phyloP scores from a whole-genome alignment of 169 alveolate species.

The Plasmodium blacklocki region DNA sequence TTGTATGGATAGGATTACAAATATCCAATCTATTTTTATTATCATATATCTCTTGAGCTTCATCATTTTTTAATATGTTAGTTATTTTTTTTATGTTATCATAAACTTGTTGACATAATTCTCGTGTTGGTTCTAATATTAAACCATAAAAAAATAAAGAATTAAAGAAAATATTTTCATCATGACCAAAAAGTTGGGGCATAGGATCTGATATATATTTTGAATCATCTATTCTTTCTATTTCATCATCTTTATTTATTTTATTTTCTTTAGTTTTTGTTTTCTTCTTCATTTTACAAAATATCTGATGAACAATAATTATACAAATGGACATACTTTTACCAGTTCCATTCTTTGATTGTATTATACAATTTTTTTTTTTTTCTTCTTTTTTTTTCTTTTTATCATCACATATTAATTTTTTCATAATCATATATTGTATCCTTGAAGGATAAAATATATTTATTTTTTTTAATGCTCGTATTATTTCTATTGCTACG shows the following conservation, averaged over 20 bases:
- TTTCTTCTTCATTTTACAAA: constrained; percentile 1
- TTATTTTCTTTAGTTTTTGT: background rate
- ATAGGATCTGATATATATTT: background rate
- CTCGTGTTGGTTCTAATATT: constrained; percentile 54
- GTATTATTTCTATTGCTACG: constrained; percentile 12
- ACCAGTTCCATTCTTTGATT: constrained; percentile 70
- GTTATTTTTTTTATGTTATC: constrained; percentile 35
- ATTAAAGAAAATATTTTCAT: background rate
- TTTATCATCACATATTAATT: background rate
- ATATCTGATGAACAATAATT: constrained; percentile 5
- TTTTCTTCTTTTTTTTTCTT: constrained; percentile 7
- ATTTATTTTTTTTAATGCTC: background rate
- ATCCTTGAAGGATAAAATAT: constrained; percentile 35
- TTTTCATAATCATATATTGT: constrained; percentile 21
- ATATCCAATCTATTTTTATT: background rate
- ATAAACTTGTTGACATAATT: constrained; percentile 41
- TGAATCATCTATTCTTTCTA: background rate
- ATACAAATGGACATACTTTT: constrained; percentile 61
- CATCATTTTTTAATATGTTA: background rate
- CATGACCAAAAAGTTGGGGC: background rate
- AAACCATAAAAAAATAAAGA: constrained; percentile 20
- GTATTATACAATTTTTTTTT: constrained; percentile 28
- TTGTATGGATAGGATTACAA: too few species aligned
- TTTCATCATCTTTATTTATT: background rate
- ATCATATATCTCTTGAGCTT: background rate